A percentile compares a stretch with the other conserved stretches of the same genome.
These are phyloP conservation scores for Microbotryum silenes-acaulis DNA, from an alignment of 1,284 basidiomycete species.

Conservation along the genomic window DNA sequence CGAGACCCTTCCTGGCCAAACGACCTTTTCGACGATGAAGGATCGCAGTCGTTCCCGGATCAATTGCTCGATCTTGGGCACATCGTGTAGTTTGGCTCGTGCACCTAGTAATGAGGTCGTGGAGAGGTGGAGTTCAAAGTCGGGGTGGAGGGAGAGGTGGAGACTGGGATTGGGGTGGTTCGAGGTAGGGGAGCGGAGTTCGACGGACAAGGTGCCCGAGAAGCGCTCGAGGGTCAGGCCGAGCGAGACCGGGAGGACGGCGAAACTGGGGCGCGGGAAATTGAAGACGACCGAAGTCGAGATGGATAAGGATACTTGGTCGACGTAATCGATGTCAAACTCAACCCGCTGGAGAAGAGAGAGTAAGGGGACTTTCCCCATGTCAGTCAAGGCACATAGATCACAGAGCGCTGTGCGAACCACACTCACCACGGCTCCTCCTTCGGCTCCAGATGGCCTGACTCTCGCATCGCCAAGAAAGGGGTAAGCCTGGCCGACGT, in stretches of 20 bases:
- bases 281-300: slow-evolving; percentile 52
- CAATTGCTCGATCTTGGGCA: slow-evolving; percentile 54
- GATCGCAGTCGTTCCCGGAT: slow-evolving; percentile 47
- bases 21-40: slow-evolving; percentile 40
- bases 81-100: slow-evolving; percentile 52
- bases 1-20: slow-evolving; percentile 30
- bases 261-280: slow-evolving; percentile 50
- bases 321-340: slow-evolving; percentile 51
- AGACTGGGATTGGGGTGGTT: slow-evolving; percentile 38
- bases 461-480: slow-evolving; percentile 45
- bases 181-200: slow-evolving; percentile 16
- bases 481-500: slow-evolving; percentile 47
- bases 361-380: background rate
- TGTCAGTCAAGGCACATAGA: background rate
- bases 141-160: slow-evolving; percentile 50
- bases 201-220: slow-evolving; percentile 45
- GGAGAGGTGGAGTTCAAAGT: slow-evolving; percentile 50
- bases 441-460: slow-evolving; percentile 48
- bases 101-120: slow-evolving; percentile 50
- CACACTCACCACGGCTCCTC: slow-evolving; percentile 44
- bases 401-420: too few relatives aligned
- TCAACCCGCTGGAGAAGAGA: slow-evolving; percentile 44
- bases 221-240: slow-evolving; percentile 49
- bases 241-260: slow-evolving; percentile 50
- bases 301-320: slow-evolving; percentile 48